A percentile compares a stretch with the other conserved stretches of the same genome.
Evolutionary conservation across 441 rosid genomes (phyloP).

Genomic region (Dalechampia spathulata): DNA sequence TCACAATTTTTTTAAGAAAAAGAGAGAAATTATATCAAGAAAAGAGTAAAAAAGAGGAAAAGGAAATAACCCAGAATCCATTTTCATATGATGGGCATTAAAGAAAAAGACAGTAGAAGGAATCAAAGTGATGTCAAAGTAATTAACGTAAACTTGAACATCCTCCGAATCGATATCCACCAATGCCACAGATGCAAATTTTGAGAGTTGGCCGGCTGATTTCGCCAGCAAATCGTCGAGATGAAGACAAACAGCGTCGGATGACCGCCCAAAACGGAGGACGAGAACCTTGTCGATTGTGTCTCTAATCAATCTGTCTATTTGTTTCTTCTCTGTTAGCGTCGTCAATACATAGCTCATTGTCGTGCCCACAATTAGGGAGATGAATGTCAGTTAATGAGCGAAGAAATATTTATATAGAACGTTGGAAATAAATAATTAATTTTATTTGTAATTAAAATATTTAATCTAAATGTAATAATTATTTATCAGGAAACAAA

Average conservation of each 20-base stretch:
- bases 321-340: constrained; percentile 59
- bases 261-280: constrained; percentile 67
- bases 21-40: neutral
- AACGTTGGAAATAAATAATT: too few species aligned
- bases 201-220: constrained; percentile 50
- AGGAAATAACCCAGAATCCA: constrained; percentile 67
- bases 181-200: constrained; percentile 46
- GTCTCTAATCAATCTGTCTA: constrained; percentile 60
- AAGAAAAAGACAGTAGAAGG: constrained; percentile 86
- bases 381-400: too few species aligned
- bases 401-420: too few species aligned
- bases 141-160: constrained; percentile 71
- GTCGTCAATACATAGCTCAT: constrained; percentile 47
- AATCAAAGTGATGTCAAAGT: constrained; percentile 59
- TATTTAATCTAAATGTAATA: too few species aligned
- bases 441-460: too few species aligned
- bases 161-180: constrained; percentile 69
- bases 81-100: constrained; percentile 90
- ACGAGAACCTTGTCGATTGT: constrained; percentile 83
- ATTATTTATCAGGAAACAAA: too few species aligned
- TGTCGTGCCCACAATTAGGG: too few species aligned
- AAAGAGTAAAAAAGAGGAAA: neutral
- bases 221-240: constrained; percentile 62
- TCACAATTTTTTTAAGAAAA: neutral
- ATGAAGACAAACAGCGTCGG: constrained; percentile 54